Base-by-base conservation (phyloP, 2,329 filamentous ascomycete species). In the Neoascochyta sp. region DNA sequence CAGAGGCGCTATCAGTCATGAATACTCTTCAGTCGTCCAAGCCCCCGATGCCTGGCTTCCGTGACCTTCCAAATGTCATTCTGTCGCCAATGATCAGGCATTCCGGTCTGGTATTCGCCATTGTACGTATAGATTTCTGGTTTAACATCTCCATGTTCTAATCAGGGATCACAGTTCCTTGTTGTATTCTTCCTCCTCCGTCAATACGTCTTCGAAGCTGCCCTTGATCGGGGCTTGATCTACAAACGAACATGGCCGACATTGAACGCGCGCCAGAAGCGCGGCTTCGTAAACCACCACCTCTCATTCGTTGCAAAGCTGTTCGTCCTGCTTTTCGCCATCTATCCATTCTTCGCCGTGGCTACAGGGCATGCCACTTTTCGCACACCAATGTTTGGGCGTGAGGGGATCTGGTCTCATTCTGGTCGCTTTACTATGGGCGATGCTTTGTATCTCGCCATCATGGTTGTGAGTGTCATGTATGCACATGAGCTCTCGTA, bases 391-490 rank as follows among this genome's bases (percentile, higher is more conserved):
- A 32, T 32, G 24, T 28, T 36, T 9, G 29, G 25, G 7, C 15
- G 17, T n/a, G 25, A 24, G 1, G 21, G 21, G 9, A 16, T 24
- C n/a, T 18, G 16, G 14, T 16, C 15, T 7, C 9, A 17, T n/a
- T 20, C 12, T 9, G 21, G 24, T 16, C 28, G 17, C 2, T 36
- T 36, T 24, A 36, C 34, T 1, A 36, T 32, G 34, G 34, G 34
- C 18, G 34, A 36, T 24, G 29, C 34, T 2, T 29, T 36, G 9
- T 36, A 24, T 12, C 24, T 36, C 3, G 34, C 34, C 8, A 36
- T 36, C 9, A 36, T 36, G 34, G 15, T 36, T 6, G 34, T 32
- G 16, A 36, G 28, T 13, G 34, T 32, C 5, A 36, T 36, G 34
- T 36, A 36, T 20, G 34, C 28, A 9, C 34, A 36, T n/a, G 34